A percentile compares a stretch with the other conserved stretches of the same genome.
Evolutionary conservation across 1,139 yeast species (phyloP).

Genomic region (Zygosaccharomyces pseudobailii): DNA sequence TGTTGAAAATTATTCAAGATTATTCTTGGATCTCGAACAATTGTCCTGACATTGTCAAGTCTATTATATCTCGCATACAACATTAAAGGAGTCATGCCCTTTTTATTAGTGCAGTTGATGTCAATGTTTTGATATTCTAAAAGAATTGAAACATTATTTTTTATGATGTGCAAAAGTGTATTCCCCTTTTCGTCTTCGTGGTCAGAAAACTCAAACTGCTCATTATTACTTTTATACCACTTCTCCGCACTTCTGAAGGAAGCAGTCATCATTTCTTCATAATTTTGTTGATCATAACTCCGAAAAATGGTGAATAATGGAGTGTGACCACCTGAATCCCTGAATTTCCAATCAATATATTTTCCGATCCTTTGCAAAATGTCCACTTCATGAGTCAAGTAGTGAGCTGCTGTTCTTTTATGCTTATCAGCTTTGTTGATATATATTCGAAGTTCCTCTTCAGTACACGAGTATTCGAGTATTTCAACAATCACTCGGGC

Average conservation of each 20-base stretch:
- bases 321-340: slow-evolving; percentile 67
- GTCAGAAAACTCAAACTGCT: slow-evolving; percentile 42
- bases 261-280: slow-evolving; percentile 44
- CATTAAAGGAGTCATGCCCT: slow-evolving; percentile 65
- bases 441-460: slow-evolving; percentile 45
- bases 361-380: slow-evolving; percentile 53
- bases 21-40: slow-evolving; percentile 45
- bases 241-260: slow-evolving; percentile 45
- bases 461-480: slow-evolving; percentile 42
- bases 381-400: slow-evolving; percentile 55
- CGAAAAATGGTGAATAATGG: slow-evolving; percentile 74
- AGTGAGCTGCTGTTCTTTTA: slow-evolving; percentile 65
- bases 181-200: slow-evolving; percentile 76
- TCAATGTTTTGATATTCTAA: slow-evolving; percentile 42
- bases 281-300: slow-evolving; percentile 73
- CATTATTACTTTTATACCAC: slow-evolving; percentile 37
- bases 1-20: slow-evolving; percentile 39
- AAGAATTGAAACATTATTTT: slow-evolving; percentile 43
- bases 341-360: slow-evolving; percentile 63
- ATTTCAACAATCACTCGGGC: slow-evolving; percentile 46
- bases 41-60: slow-evolving; percentile 48
- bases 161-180: slow-evolving; percentile 67
- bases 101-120: slow-evolving; percentile 58
- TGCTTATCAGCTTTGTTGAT: slow-evolving; percentile 48
- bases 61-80: slow-evolving; percentile 68